phyloP scores from a whole-genome alignment of 345 rosid species.

The Camelina hispida region DNA sequence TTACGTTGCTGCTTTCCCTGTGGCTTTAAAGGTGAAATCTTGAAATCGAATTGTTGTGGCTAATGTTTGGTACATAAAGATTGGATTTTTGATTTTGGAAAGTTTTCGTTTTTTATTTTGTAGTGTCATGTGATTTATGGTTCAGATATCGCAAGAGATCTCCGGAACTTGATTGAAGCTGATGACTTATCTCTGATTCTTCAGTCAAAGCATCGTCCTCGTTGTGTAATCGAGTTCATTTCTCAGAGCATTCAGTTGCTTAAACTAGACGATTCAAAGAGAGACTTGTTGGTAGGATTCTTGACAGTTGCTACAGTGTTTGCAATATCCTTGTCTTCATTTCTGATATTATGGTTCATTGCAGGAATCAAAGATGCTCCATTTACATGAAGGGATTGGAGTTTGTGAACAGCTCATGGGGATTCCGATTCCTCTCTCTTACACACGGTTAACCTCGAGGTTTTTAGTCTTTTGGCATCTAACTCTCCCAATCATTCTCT shows the following conservation, averaged over 20 bases:
- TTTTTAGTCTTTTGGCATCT: constrained; percentile 95
- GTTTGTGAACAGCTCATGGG: constrained; percentile 87
- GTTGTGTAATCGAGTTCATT: constrained; percentile 80
- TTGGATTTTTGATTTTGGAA: constrained; percentile 7
- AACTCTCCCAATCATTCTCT: constrained; percentile 86
- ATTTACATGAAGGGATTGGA: constrained; percentile 85
- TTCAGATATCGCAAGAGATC: constrained; percentile 74
- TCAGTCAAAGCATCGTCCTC: constrained; percentile 77
- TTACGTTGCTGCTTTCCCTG: constrained; percentile 82
- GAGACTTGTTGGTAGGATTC: constrained; percentile 62
- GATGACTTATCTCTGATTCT: constrained; percentile 77
- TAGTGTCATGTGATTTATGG: constrained; percentile 85
- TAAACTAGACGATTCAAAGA: constrained; percentile 66
- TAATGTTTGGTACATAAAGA: constrained; percentile 17
- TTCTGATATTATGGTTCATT: neutral
- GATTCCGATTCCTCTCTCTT: constrained; percentile 86
- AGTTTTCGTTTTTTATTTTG: constrained; percentile 25
- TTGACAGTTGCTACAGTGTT: no score
- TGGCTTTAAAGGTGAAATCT: constrained; percentile 73
- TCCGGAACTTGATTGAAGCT: constrained; percentile 64
- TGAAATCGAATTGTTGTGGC: constrained; percentile 10
- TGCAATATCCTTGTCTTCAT: neutral
- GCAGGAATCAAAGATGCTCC: constrained; percentile 75
- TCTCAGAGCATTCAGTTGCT: constrained; percentile 70
- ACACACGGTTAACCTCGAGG: constrained; percentile 92